Evolutionary conservation across 371 early-diverging fungal species (phyloP), one percentile per base, ranked within the genome.

Genomic region (Mucor irregularis): DNA sequence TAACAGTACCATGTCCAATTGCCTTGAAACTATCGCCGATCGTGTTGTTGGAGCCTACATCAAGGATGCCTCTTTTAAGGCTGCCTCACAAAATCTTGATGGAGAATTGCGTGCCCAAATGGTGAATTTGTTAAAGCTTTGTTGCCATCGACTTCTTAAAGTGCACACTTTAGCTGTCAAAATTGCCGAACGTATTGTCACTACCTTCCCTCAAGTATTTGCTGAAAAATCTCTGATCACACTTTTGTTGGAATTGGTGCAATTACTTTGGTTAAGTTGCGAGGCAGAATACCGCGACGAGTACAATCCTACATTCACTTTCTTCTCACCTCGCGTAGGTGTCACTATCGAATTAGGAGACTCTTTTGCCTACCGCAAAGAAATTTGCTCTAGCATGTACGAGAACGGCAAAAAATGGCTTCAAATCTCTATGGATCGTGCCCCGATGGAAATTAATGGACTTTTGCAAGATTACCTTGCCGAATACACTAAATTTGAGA

Each of bases 211-310:
- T n/a, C 89, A 86, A 61, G 76, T 89, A 0, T 84, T 92, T 61
- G 82, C 87, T 28, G 89, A 92, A 62, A 82, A 80, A 44, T 60
- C 72, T 0, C 67, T 87, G 5, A 45, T 91, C 21, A 78, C 79
- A 8, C 69, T 88, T 7, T 58, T 89, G 31, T 64, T 92, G 33
- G 93, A 92, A 67, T 65, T 92, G 28, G 83, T 89, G 10, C 91
- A 91, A 40, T 68, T 92, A 3, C 71, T 90, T 6, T 92, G 92
- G 92, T 69, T 83, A 52, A 82, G 89, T 51, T 92, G 93, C 53
- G 89, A 90, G 61, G 87, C 88, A 8, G 92, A 90, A 76, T 82
- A 85, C 51, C 81, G 85, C 38, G 90, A 90, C 51, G 90, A 90
- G 73, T 91, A 90, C 60, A 88, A 74, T 29, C 90, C 93, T 2